Evolutionary conservation across 768 basidiomycete genomes (phyloP).

Genomic region (Amanita fuliginea): DNA sequence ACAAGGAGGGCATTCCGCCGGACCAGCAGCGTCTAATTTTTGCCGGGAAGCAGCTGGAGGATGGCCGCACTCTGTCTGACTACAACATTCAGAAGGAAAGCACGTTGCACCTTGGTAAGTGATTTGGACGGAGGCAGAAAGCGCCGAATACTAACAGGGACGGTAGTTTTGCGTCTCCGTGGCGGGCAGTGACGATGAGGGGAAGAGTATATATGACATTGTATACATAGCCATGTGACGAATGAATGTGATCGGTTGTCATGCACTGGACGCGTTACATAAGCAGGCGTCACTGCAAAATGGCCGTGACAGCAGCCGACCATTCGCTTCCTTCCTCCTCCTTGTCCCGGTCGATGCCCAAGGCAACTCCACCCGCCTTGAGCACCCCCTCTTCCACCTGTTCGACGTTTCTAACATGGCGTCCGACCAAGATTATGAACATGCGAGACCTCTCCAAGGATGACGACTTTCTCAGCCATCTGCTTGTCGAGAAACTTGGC

Average conservation of each 20-base stretch:
- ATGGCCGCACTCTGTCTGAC: conserved; percentile 69
- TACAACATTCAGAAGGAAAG: conserved; percentile 63
- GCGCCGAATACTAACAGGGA: conserved; percentile 8
- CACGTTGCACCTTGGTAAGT: conserved; percentile 41
- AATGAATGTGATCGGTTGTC: not conserved
- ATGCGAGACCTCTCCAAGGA: conserved; percentile 84
- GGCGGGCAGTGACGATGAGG: conserved; percentile 19
- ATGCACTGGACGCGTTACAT: conserved; percentile 1
- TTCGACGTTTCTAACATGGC: conserved; percentile 41
- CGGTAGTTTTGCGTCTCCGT: conserved; percentile 29
- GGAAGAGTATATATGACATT: not conserved
- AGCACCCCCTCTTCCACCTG: conserved; percentile 14
- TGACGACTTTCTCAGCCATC: conserved; percentile 84
- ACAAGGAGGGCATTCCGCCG: conserved; percentile 45
- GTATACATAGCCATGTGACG: not conserved
- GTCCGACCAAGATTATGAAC: conserved; percentile 83
- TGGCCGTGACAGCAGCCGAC: conserved; percentile 14
- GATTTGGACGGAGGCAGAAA: conserved; percentile 1
- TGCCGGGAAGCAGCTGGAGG: conserved; percentile 85
- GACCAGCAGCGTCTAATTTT: conserved; percentile 59
- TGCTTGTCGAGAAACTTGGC: conserved; percentile 82
- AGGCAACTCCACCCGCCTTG: conserved; percentile 17
- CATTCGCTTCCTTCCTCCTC: conserved; percentile 12
- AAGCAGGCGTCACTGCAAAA: conserved; percentile 11
- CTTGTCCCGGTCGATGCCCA: conserved; percentile 9